Evolutionary conservation across 2,329 filamentous ascomycete genomes (phyloP).

Genomic region (Magnaporthiopsis poae): DNA sequence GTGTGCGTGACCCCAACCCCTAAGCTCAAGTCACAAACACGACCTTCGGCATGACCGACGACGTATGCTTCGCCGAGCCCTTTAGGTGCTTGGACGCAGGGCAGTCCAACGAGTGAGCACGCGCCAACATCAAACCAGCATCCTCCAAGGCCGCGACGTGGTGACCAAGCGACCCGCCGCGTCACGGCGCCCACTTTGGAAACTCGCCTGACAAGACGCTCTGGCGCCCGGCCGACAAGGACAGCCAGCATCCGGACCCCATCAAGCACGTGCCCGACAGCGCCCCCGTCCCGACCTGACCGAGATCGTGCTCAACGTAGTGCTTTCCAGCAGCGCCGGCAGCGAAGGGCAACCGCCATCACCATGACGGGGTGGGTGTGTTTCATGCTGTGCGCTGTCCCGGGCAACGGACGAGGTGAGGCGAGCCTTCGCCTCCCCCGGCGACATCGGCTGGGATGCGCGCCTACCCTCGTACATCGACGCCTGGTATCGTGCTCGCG

Average conservation of each 20-base stretch:
- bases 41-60: constrained; percentile 34
- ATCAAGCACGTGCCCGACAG: constrained; percentile 18
- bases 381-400: constrained; percentile 13
- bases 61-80: constrained; percentile 34
- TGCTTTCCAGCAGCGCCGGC: constrained; percentile 17
- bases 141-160: constrained; percentile 19
- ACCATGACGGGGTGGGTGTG: constrained; percentile 18
- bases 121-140: constrained; percentile 17
- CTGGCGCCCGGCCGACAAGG: constrained; percentile 13
- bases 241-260: constrained; percentile 16
- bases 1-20: constrained; percentile 8
- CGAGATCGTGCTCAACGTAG: constrained; percentile 18
- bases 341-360: constrained; percentile 20
- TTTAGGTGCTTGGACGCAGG: constrained; percentile 25
- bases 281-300: constrained; percentile 12
- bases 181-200: constrained; percentile 11
- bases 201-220: constrained; percentile 17
- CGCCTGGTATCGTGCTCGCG: too few species aligned
- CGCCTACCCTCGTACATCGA: too few species aligned
- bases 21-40: constrained; percentile 18
- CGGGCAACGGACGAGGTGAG: constrained; percentile 18
- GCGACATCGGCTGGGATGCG: constrained; percentile 17
- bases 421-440: constrained; percentile 15
- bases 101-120: constrained; percentile 18
- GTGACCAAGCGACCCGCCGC: constrained; percentile 2